A percentile compares a stretch with the other conserved stretches of the same genome.
phyloP scores from a whole-genome alignment of 495 filamentous ascomycete genomes.

The Penicillium goetzii region DNA sequence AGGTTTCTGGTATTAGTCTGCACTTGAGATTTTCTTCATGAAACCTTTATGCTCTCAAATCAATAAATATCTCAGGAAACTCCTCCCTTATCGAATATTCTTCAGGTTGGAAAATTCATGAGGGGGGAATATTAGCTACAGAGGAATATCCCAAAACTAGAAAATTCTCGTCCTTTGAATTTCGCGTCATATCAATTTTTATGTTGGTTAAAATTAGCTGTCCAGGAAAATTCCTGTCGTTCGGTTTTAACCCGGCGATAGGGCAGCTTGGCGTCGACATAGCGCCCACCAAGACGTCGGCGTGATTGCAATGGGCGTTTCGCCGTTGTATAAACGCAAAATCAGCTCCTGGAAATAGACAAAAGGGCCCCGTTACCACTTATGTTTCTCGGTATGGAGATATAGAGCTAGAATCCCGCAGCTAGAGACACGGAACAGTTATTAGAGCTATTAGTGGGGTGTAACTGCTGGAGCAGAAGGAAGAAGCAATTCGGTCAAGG shows the following conservation, averaged over 20 bases:
- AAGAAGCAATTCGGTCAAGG: too few species aligned
- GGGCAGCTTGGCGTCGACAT: background rate
- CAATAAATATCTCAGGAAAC: background rate
- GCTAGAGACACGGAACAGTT: too few species aligned
- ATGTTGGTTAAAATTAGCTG: background rate
- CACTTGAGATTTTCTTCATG: background rate
- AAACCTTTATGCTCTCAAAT: background rate
- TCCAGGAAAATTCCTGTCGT: background rate
- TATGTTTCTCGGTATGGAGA: too few species aligned
- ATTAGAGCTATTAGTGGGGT: too few species aligned
- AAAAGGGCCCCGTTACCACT: too few species aligned
- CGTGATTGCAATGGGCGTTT: too few species aligned
- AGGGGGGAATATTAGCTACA: conserved; percentile 1
- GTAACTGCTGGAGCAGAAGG: too few species aligned
- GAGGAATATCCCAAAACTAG: background rate
- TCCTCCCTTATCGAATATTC: background rate
- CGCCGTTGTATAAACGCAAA: too few species aligned
- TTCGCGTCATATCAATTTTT: background rate
- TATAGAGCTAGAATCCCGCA: too few species aligned
- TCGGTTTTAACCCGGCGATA: background rate
- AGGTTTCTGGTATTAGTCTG: background rate
- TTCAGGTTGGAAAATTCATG: conserved; percentile 1
- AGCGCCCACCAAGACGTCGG: background rate
- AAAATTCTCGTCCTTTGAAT: background rate
- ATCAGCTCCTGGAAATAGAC: too few species aligned